A percentile compares a stretch with the other conserved stretches of the same genome.
phyloP scores from a whole-genome alignment of 2,329 filamentous ascomycete genomes.

The Hypoxylon sp. region DNA sequence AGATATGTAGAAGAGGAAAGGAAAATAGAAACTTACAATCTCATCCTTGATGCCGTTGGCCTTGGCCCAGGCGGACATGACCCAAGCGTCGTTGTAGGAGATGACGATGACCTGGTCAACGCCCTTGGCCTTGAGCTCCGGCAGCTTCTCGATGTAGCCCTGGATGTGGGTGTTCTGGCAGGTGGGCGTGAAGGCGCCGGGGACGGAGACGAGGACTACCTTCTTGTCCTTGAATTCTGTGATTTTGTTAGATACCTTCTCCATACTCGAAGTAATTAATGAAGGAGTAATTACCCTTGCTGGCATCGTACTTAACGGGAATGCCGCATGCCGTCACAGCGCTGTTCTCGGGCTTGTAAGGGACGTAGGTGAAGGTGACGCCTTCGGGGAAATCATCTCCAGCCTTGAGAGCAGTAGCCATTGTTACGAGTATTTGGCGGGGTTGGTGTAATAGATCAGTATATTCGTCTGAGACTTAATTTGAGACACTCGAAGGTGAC shows the following conservation, averaged over 20 bases:
- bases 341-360: slow-evolving; percentile 76
- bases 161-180: slow-evolving; percentile 87
- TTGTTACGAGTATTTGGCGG: slow-evolving; percentile 49
- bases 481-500: background rate
- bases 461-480: background rate
- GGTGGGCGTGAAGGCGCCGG: slow-evolving; percentile 86
- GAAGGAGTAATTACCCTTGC: slow-evolving; percentile 67
- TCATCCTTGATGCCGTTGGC: slow-evolving; percentile 83
- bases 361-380: slow-evolving; percentile 87
- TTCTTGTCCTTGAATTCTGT: slow-evolving; percentile 68
- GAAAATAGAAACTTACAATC: slow-evolving; percentile 59
- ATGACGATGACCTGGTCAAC: slow-evolving; percentile 86
- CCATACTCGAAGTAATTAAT: background rate
- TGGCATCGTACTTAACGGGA: slow-evolving; percentile 82
- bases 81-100: slow-evolving; percentile 86
- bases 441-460: background rate
- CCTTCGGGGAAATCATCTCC: slow-evolving; percentile 87
- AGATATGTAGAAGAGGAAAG: background rate
- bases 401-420: slow-evolving; percentile 77
- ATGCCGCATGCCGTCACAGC: slow-evolving; percentile 82
- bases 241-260: background rate
- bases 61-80: slow-evolving; percentile 93
- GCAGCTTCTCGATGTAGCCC: slow-evolving; percentile 80
- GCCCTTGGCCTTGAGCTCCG: slow-evolving; percentile 80
- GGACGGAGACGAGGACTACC: slow-evolving; percentile 68